Evolutionary conservation across 23 red algal genomes (phyloP), one percentile per base, ranked within the genome.

Genomic region (Gracilaria gracilis): DNA sequence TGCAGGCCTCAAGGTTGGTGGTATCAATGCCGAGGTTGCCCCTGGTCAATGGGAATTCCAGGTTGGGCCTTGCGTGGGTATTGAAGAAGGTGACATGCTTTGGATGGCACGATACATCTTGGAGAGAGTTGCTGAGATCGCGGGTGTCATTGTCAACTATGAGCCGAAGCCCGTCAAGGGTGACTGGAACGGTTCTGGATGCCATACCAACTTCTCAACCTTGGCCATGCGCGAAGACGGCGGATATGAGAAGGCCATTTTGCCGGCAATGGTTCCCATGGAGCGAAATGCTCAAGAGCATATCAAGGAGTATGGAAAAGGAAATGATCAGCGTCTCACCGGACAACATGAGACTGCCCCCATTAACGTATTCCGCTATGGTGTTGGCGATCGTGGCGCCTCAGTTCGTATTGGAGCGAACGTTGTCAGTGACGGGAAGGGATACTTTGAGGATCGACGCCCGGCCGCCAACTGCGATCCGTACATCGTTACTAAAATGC

Each of bases 131-230:
- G 92, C 94, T 31, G 97, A 99, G 79, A 83, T 90, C 80, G 93
- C 81, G 19, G 88, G 87, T 38, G 67, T 89, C 32, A 87, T 88
- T 28, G 89, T 94, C 29, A 86, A 91, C 61, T 86, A 82, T 38
- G 83, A 93, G 34, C 92, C 95, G 61, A 98, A 98, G 83, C 95
- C 95, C 34, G 81, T 95, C 71, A 89, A 91, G 65, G 95, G 97
- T 34, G 97, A 99, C 61, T 99, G 97, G 97, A 99, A 99, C 40
- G 97, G 97, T 27, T 94, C 97, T 57, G 97, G 97, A 61, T 91
- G 88, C 51, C 97, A 99, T 72, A 91, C 97, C 85, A 99, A 99
- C 84, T 99, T 99, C 71, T 99, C 97, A 6, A 99, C 97, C 37
- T 84, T 94, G 86, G 81, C 84, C 12, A 99, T 99, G 97, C 91